Evolutionary conservation across 1,284 basidiomycete genomes (phyloP).

Genomic region (Trichosporon coremiiforme): DNA sequence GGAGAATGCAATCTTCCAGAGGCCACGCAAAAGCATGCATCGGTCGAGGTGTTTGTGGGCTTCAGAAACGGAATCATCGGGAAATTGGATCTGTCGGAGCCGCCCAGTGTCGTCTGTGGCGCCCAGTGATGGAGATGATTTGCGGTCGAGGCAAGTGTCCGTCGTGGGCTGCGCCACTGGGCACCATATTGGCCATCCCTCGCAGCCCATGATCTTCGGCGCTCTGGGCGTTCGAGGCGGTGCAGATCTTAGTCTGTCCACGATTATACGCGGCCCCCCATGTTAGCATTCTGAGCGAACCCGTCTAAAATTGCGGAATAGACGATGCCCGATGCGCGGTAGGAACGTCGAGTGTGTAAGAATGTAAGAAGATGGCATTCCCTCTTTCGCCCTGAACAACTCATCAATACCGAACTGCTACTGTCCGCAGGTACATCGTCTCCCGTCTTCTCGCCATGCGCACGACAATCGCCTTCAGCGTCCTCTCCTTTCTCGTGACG

Average conservation of each 20-base stretch:
- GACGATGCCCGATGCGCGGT: too few species aligned
- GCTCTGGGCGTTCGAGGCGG: not conserved
- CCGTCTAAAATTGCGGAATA: not conserved
- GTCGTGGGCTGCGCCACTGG: not conserved
- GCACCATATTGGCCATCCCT: not conserved
- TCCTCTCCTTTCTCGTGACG: not conserved
- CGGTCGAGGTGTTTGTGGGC: too few species aligned
- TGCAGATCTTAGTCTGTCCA: not conserved
- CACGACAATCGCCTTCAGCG: not conserved
- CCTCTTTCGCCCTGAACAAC: too few species aligned
- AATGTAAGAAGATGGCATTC: too few species aligned
- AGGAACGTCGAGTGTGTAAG: too few species aligned
- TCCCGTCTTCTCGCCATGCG: not conserved
- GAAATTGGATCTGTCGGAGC: not conserved
- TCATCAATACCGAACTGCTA: too few species aligned
- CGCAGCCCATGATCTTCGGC: not conserved
- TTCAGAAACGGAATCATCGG: too few species aligned
- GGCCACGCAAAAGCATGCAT: too few species aligned
- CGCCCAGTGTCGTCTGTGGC: not conserved
- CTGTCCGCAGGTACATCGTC: too few species aligned
- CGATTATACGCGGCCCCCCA: not conserved
- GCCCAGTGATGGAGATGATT: not conserved
- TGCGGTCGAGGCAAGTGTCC: not conserved
- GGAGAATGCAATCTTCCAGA: too few species aligned
- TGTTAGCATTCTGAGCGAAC: not conserved